Percentiles rank a stretch among this genome's conserved stretches.
phyloP scores from a whole-genome alignment of 164 flowering plant genomes.

The Stephania yunnanensis region DNA sequence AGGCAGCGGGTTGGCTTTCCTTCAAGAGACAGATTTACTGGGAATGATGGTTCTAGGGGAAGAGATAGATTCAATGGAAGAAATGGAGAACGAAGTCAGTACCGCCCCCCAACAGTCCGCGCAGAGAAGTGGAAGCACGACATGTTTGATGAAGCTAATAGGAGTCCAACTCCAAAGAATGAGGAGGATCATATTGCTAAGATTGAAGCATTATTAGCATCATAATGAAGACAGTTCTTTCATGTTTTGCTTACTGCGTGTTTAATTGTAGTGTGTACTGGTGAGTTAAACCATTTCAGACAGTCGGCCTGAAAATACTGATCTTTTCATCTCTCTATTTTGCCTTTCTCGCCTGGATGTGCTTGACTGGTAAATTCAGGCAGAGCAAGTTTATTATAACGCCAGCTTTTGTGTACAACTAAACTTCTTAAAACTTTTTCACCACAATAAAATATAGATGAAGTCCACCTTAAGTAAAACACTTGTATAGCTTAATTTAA shows the following conservation, averaged over 20 bases:
- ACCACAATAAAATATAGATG: no score
- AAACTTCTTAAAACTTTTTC: no score
- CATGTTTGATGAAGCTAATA: slow-evolving; percentile 63
- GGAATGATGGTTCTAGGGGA: slow-evolving; percentile 34
- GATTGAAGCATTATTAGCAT: slow-evolving; percentile 82
- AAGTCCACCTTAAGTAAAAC: no score
- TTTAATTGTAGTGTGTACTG: not conserved
- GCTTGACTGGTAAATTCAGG: not conserved
- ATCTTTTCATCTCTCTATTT: not conserved
- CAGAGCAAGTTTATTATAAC: not conserved
- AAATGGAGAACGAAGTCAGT: slow-evolving; percentile 30
- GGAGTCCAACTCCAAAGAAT: slow-evolving; percentile 62
- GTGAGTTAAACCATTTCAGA: not conserved
- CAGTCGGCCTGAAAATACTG: not conserved
- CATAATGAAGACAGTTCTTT: slow-evolving; percentile 11
- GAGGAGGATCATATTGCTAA: slow-evolving; percentile 93
- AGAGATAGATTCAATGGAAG: slow-evolving; percentile 47
- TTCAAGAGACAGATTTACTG: slow-evolving; percentile 38
- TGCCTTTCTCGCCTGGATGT: not conserved
- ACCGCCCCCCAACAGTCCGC: slow-evolving; percentile 28
- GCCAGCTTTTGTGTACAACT: not conserved
- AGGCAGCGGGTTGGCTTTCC: slow-evolving; percentile 27
- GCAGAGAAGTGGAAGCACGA: slow-evolving; percentile 97
- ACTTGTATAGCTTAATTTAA: no score
- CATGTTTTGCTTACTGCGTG: no score